Evolutionary conservation across 257 asterid genomes (phyloP), one percentile per base, ranked within the genome.

Genomic region (Solanum tarapatanum): DNA sequence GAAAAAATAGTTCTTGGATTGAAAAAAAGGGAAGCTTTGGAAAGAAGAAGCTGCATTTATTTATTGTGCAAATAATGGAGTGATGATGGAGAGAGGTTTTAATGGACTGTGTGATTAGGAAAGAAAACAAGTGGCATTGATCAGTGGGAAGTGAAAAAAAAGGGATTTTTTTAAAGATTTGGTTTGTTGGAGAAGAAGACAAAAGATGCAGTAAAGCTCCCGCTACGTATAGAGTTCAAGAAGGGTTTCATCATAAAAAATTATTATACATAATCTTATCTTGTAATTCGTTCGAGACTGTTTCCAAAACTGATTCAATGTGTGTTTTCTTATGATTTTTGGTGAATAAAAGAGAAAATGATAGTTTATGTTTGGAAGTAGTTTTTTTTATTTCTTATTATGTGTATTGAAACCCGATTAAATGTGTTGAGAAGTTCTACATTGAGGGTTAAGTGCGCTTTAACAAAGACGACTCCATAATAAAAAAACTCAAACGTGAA

Each of bases 1-100:
- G 36, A 92, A 89, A 90, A 88, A 83, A 92, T 35, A 86, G 90
- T 86, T 93, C 94, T 90, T 35, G 87, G 70, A 23, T 24, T 82
- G 88, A 85, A 13, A 92, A 83, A 86, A 76, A 76, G 76, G 85
- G 84, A 84, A 36, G 79, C n/a, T 84, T 7, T 84, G 6, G 66
- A 66, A 75, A n/a, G 87, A 28, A 86, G 80, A 87, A 84, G 41
- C 36, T 84, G 93, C 96, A 92, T 93, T 87, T 75, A 12, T 69
- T 39, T 76, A 60, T 60, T 68, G 0, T 68, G 68, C 26, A 62
- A 79, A 24, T 82, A 28, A 26, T 70, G 76, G 60, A 83, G 26
- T 14, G 5, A 51, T 82, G 32, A 17, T 17, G 8, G 33, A 32
- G 55, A 35, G 17, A 23, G 77, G 17, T 4, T 21, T 66, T 12